A percentile compares a stretch with the other conserved stretches of the same genome.
These are phyloP conservation scores for Boletellus deceptivus DNA, from an alignment of 1,284 basidiomycete species.

Conservation along the genomic window DNA sequence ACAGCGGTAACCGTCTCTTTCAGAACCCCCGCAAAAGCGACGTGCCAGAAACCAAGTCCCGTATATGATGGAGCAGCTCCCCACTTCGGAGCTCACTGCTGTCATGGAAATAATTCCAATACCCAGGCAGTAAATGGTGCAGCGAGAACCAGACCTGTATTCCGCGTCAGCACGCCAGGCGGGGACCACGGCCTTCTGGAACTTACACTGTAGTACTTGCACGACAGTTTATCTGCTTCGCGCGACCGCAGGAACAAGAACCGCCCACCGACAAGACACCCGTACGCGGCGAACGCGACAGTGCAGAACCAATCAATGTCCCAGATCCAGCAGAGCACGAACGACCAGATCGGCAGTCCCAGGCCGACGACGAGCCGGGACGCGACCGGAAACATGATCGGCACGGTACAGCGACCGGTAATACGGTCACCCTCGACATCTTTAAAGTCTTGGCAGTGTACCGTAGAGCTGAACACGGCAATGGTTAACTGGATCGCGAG, in stretches of 20 bases:
- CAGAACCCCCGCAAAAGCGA: conserved; percentile 5
- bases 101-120: conserved; percentile 32
- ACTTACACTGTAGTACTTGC: conserved; percentile 36
- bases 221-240: conserved; percentile 30
- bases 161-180: background rate
- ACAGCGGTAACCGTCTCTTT: background rate
- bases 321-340: conserved; percentile 24
- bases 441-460: conserved; percentile 43
- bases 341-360: conserved; percentile 27
- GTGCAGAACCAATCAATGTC: conserved; percentile 26
- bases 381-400: conserved; percentile 33
- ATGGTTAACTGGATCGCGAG: conserved; percentile 27
- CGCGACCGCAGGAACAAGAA: conserved; percentile 26
- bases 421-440: conserved; percentile 36
- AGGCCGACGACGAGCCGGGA: conserved; percentile 11
- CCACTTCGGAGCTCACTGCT: conserved; percentile 2
- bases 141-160: conserved; percentile 33
- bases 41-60: conserved; percentile 13
- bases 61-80: conserved; percentile 18
- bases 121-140: conserved; percentile 32
- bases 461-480: conserved; percentile 28
- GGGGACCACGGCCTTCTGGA: background rate
- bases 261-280: conserved; percentile 26
- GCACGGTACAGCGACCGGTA: conserved; percentile 35
- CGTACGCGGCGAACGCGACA: conserved; percentile 26